Base-by-base conservation (phyloP, 345 rosid genomes). In the Pugionium dolabratum region DNA sequence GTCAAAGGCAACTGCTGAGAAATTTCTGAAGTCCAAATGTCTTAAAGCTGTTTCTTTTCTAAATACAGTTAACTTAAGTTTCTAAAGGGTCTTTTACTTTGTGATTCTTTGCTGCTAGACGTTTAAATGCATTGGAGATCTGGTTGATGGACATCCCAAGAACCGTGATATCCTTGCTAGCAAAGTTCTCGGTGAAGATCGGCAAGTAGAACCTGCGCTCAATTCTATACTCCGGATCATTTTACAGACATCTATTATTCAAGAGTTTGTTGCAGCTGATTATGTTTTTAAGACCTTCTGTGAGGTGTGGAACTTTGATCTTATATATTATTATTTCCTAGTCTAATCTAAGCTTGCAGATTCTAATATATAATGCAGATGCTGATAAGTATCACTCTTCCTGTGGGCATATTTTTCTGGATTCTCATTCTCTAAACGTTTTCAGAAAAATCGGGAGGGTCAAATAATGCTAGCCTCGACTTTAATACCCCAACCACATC, bases 201-300 rank as follows among this genome's bases (percentile, higher is more conserved):
- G 83, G 53, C 99, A 89, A 80, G 86, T 76, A 59, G 97, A 94
- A 76, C 88, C 93, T 78, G 96, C 95, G 69, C 76, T 94, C 80
- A 94, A 87, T 81, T 91, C 95, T 66, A 82, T 94, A 66, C 93
- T 94, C 58, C 82, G 97, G 30, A 91, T 94, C 73, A 91, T 87
- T 76, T 74, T 94, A 76, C 82, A 84, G 72, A 81, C 97, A 44
- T 85, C 97, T 58, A 91, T 88, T 60, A 75, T 83, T 70, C 91
- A 90, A 75, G 99, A 94, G 83, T 91, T 91, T 74, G 69, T 84
- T 72, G 91, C 96, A 10, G 97, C 99, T 71, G 97, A 94, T 69
- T 75, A 82, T 74, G 85, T 94, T 73, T 91, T 91, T 72, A 84
- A 84, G 82, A 77, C 83, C 59, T 87, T 95, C 75, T 91, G 97